Evolutionary conservation across 208 protist genomes (phyloP).

Genomic region (Leishmania turanica): DNA sequence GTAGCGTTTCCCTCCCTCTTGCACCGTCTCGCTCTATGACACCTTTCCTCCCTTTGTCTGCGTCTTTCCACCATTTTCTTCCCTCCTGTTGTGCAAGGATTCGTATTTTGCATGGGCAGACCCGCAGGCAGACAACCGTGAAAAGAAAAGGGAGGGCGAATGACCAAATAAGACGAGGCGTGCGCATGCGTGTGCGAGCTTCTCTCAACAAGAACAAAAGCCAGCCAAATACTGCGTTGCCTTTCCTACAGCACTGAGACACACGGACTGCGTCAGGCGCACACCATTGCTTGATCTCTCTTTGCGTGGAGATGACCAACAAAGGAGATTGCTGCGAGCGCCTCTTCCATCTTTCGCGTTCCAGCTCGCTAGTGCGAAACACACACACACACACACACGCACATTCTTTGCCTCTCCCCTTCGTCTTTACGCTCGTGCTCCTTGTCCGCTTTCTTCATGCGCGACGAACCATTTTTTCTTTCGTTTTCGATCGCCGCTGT

Average conservation of each 20-base stretch:
- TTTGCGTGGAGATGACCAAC: neutral
- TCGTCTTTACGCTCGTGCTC: neutral
- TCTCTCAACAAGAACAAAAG: neutral
- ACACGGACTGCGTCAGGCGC: neutral
- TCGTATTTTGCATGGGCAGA: neutral
- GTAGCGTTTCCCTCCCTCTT: neutral
- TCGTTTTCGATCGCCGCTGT: conserved; percentile 1
- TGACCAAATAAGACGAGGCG: neutral
- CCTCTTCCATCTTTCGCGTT: neutral
- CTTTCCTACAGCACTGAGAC: neutral
- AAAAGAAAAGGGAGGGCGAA: neutral
- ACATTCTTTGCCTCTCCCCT: neutral
- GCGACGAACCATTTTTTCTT: neutral
- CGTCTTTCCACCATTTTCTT: neutral
- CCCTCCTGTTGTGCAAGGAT: neutral
- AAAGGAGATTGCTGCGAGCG: neutral
- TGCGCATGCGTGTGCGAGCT: neutral
- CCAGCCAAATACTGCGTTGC: neutral
- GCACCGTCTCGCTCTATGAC: neutral
- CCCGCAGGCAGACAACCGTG: neutral
- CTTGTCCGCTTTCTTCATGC: conserved; percentile 3
- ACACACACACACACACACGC: too few species aligned
- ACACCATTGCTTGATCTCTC: neutral
- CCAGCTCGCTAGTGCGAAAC: neutral
- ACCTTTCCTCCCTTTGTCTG: neutral